A percentile compares a stretch with the other conserved stretches of the same genome.
phyloP scores from a whole-genome alignment of 2,329 filamentous ascomycete genomes.

The Pezicula rhizophila region DNA sequence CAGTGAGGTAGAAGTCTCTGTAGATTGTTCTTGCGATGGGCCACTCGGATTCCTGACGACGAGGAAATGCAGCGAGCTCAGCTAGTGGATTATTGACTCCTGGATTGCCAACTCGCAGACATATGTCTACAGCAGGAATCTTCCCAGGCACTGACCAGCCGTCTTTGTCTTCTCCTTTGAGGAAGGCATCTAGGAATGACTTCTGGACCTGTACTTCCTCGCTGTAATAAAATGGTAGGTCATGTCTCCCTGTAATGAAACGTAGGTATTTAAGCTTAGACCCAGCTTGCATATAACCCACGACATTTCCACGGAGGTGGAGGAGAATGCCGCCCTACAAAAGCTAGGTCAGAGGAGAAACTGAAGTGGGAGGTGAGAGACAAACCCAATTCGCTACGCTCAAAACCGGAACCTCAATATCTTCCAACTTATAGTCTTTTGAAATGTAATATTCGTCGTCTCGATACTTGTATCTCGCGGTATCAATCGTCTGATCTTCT shows the following conservation, averaged over 20 bases:
- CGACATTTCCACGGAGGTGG: slow-evolving; percentile 48
- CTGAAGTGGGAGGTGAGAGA: background rate
- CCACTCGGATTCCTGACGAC: slow-evolving; percentile 57
- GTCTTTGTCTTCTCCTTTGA: slow-evolving; percentile 57
- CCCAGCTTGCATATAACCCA: slow-evolving; percentile 2
- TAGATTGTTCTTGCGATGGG: slow-evolving; percentile 61
- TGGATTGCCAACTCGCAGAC: slow-evolving; percentile 59
- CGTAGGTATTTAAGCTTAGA: slow-evolving; percentile 54
- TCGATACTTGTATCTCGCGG: slow-evolving; percentile 46
- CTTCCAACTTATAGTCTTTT: slow-evolving; percentile 52
- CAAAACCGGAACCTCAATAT: slow-evolving; percentile 62
- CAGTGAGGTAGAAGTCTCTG: slow-evolving; percentile 53
- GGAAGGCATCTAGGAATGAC: slow-evolving; percentile 64
- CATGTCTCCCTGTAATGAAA: slow-evolving; percentile 62
- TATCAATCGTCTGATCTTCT: slow-evolving; percentile 37
- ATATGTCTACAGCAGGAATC: slow-evolving; percentile 52
- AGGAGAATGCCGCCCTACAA: slow-evolving; percentile 56
- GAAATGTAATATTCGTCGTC: slow-evolving; percentile 33
- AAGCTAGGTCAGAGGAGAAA: background rate
- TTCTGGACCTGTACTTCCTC: slow-evolving; percentile 62
- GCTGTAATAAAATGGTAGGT: slow-evolving; percentile 63
- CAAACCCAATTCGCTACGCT: slow-evolving; percentile 57
- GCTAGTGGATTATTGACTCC: slow-evolving; percentile 59
- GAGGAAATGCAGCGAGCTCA: slow-evolving; percentile 46
- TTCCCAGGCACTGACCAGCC: slow-evolving; percentile 56